A percentile compares a stretch with the other conserved stretches of the same genome.
These are phyloP conservation scores for Trichoderma semiorbis DNA, from an alignment of 2,329 filamentous ascomycete species.

Conservation along the genomic window DNA sequence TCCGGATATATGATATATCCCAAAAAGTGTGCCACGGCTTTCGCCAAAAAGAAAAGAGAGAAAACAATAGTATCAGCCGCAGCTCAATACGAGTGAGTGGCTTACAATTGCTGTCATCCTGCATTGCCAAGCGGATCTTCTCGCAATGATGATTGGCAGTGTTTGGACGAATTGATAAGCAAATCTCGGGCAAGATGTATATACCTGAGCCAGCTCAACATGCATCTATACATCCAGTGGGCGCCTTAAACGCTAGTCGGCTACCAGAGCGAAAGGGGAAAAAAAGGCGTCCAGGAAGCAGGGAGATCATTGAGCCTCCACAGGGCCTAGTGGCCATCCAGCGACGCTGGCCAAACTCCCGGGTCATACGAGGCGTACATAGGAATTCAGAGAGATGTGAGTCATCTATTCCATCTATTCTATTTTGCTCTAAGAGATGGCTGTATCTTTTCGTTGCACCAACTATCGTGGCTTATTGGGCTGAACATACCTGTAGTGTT, in stretches of 20 bases:
- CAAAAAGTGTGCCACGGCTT: too few species aligned
- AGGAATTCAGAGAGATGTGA: not conserved
- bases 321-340: not conserved
- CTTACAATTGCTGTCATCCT: not conserved
- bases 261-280: not conserved
- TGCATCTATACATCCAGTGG: not conserved
- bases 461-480: not conserved
- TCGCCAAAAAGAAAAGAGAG: not conserved
- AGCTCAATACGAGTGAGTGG: not conserved
- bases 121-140: not conserved
- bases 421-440: too few species aligned
- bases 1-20: not conserved
- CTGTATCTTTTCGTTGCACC: too few species aligned
- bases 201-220: not conserved
- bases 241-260: not conserved
- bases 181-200: not conserved
- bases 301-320: not conserved
- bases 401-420: not conserved
- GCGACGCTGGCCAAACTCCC: not conserved
- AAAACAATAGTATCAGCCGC: not conserved
- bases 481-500: too few species aligned
- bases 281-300: not conserved
- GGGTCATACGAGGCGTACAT: not conserved
- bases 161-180: not conserved
- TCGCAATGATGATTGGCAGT: not conserved